Evolutionary conservation across 495 filamentous ascomycete genomes (phyloP).

Genomic region (Penicillium flavigenum): DNA sequence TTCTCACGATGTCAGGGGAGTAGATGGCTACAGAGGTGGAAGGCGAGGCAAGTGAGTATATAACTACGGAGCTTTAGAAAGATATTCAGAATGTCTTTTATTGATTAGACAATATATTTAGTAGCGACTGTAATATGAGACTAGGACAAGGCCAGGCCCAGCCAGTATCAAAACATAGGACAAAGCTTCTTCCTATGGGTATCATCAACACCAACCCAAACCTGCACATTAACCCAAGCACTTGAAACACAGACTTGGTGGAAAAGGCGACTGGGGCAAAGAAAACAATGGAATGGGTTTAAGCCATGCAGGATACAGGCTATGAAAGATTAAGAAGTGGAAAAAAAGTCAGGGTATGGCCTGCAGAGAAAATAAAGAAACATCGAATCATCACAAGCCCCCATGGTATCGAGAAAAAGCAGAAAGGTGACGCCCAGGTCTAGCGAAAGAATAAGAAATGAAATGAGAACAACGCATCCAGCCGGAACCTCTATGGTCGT

Average conservation of each 20-base stretch:
- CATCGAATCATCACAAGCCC: slow-evolving; percentile 38
- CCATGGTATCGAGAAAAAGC: slow-evolving; percentile 34
- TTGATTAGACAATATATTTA: slow-evolving; percentile 29
- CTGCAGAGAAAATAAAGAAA: slow-evolving; percentile 17
- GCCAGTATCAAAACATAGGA: slow-evolving; percentile 9
- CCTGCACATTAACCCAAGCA: slow-evolving; percentile 13
- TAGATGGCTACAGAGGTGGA: background rate
- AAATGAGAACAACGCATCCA: slow-evolving; percentile 40
- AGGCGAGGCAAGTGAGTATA: background rate
- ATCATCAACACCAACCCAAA: slow-evolving; percentile 29
- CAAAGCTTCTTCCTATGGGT: slow-evolving; percentile 25
- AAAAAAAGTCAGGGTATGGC: slow-evolving; percentile 19
- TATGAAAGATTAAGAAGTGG: slow-evolving; percentile 18
- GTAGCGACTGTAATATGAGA: slow-evolving; percentile 25
- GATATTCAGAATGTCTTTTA: slow-evolving; percentile 12
- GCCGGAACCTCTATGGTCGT: slow-evolving; percentile 51
- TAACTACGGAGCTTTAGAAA: background rate
- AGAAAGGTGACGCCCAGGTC: slow-evolving; percentile 40
- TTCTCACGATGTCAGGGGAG: background rate
- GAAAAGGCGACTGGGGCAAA: slow-evolving; percentile 12
- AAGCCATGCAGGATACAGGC: slow-evolving; percentile 24
- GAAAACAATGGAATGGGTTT: slow-evolving; percentile 14
- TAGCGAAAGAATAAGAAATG: slow-evolving; percentile 43
- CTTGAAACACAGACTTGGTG: slow-evolving; percentile 18
- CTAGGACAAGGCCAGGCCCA: slow-evolving; percentile 7